phyloP scores from a whole-genome alignment of 441 rosid species.

The Sinapis alba region DNA sequence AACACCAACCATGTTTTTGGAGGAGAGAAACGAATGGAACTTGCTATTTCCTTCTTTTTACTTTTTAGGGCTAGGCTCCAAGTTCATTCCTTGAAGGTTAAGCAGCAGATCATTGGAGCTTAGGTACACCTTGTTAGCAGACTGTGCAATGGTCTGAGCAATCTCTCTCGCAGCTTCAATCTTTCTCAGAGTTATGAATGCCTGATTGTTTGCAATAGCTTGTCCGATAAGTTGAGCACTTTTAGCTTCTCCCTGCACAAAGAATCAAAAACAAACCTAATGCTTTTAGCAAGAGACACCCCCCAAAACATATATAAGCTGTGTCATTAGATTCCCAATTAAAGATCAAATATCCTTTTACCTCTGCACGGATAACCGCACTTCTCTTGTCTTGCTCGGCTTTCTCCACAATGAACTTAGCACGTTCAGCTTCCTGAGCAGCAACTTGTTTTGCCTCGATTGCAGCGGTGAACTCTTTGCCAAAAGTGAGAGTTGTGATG shows the following conservation, averaged over 20 bases:
- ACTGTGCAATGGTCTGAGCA: constrained; percentile 75
- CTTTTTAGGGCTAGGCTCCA: constrained; percentile 50
- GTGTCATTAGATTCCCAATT: neutral
- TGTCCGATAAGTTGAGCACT: constrained; percentile 96
- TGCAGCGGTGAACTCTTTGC: constrained; percentile 89
- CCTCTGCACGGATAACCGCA: constrained; percentile 93
- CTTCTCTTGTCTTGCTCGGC: constrained; percentile 97
- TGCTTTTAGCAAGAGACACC: neutral
- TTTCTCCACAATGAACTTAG: constrained; percentile 85
- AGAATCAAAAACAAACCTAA: neutral
- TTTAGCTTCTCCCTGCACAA: constrained; percentile 80
- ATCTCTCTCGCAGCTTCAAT: constrained; percentile 97
- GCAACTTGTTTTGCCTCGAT: constrained; percentile 96
- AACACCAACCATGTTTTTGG: constrained; percentile 2
- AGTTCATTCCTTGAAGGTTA: constrained; percentile 78
- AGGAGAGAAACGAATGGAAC: constrained; percentile 10
- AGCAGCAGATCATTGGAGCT: constrained; percentile 75
- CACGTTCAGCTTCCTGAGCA: constrained; percentile 94
- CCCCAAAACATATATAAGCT: neutral
- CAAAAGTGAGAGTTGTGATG: constrained; percentile 86
- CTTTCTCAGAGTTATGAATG: constrained; percentile 85
- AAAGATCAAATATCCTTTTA: constrained; percentile 36
- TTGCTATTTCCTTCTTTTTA: constrained; percentile 26
- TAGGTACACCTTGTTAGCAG: constrained; percentile 82
- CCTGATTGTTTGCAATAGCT: constrained; percentile 91